Base-by-base conservation (phyloP, 345 rosid species). In the Ceriops tagal region DNA sequence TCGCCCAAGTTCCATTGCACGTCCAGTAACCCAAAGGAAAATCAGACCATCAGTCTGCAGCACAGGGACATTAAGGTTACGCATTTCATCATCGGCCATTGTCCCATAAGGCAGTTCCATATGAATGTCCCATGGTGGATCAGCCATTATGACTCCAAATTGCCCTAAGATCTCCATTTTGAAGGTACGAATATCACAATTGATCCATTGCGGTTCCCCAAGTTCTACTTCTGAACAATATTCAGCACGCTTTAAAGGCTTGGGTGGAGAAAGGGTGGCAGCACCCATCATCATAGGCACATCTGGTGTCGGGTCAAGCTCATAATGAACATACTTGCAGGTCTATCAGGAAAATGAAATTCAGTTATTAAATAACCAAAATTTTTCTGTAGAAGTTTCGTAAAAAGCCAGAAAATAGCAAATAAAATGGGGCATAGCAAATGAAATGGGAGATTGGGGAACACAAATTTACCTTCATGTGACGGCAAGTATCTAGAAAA, bases 21-120 rank as follows among this genome's bases (percentile, higher is more conserved):
- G 96, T 51, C 99, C 99, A 64, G 99, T 95, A 62, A 95, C 99
- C 99, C 99, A 95, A 30, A 95, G 96, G 74, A 95, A 95, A 65
- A 92, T 95, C 62, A 95, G 82, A 71, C 99, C 99, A 67, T 95
- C 99, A 62, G 99, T 95, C 77, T 95, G 99, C 80, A 92, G 72
- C n/a, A 91, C 93, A 34, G 99, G 99, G 64, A 95, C 99, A 84
- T 95, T 95, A 64, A 95, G 96, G 72, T 82, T 89, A 19, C 98
- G 96, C 99, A 95, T 95, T 78, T 95, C 99, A 61, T 95, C 99
- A 81, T 95, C 99, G 64, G 96, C 90, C 99, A 92, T 95, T 28
- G 99, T 95, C 64, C 99, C 99, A 81, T 95, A 95, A 72, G 99
- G 99, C 78, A 95, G 83, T 77, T 95, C 99, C 99, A 95, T 95